Percentiles rank a stretch among this genome's conserved stretches.
These are phyloP conservation scores for Leishmania guyanensis DNA, from an alignment of 208 protist species.

Conservation along the genomic window DNA sequence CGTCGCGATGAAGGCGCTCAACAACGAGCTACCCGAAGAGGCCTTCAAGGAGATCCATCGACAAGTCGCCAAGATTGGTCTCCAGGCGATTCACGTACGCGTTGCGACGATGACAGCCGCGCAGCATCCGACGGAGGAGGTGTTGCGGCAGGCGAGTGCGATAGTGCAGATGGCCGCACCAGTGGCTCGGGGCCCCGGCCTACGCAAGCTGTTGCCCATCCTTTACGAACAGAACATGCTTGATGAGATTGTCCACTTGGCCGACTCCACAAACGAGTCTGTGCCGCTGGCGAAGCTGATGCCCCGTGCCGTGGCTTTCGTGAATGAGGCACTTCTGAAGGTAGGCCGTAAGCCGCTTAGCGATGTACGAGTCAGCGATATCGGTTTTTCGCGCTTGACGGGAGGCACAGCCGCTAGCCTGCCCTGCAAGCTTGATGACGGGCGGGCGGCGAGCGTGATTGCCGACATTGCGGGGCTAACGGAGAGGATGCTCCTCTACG, in stretches of 20 bases:
- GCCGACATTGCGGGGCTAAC: slow-evolving; percentile 50
- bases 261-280: slow-evolving; percentile 43
- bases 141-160: slow-evolving; percentile 34
- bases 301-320: slow-evolving; percentile 66
- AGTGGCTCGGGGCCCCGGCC: slow-evolving; percentile 18
- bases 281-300: slow-evolving; percentile 45
- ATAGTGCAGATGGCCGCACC: slow-evolving; percentile 46
- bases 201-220: slow-evolving; percentile 64
- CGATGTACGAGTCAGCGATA: slow-evolving; percentile 43
- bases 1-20: slow-evolving; percentile 53
- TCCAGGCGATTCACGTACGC: slow-evolving; percentile 53
- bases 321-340: slow-evolving; percentile 72
- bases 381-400: slow-evolving; percentile 23
- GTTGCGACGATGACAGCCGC: slow-evolving; percentile 43
- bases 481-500: slow-evolving; percentile 80
- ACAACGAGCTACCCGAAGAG: slow-evolving; percentile 43
- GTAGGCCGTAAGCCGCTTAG: slow-evolving; percentile 54
- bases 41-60: slow-evolving; percentile 71
- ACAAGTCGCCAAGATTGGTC: slow-evolving; percentile 58
- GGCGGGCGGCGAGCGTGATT: neutral
- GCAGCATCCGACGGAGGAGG: slow-evolving; percentile 38
- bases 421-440: neutral
- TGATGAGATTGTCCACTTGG: slow-evolving; percentile 70
- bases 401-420: neutral
- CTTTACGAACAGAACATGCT: slow-evolving; percentile 66